Conservation (phyloP, 371 early-diverging fungal genomes). For the Syncephalastrum contaminatum region DNA sequence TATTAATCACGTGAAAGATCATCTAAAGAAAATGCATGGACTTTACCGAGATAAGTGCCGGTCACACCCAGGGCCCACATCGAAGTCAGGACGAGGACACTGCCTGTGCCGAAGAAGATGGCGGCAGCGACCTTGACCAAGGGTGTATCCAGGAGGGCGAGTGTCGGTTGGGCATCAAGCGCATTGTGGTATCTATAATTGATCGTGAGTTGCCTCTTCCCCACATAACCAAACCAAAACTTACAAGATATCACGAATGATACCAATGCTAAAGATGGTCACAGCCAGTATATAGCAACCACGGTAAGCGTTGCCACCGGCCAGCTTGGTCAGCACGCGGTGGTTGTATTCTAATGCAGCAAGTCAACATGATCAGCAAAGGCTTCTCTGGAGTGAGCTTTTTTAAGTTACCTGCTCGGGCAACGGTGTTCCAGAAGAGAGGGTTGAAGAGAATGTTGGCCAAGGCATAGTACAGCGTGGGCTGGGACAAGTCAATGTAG, state of each 20-base stretch:
- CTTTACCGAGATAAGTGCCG: constrained; percentile 85
- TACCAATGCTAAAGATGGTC: constrained; percentile 79
- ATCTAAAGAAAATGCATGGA: constrained; percentile 4
- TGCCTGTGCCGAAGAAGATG: constrained; percentile 64
- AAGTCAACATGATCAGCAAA: background rate
- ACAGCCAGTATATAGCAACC: constrained; percentile 84
- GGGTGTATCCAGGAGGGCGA: constrained; percentile 45
- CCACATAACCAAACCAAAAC: constrained; percentile 10
- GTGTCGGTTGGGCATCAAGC: constrained; percentile 66
- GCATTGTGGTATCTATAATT: constrained; percentile 61
- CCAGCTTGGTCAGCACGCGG: constrained; percentile 69
- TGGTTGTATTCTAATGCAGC: constrained; percentile 66
- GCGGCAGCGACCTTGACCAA: constrained; percentile 49
- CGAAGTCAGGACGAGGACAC: constrained; percentile 78
- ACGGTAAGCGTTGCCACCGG: constrained; percentile 61
- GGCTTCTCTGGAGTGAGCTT: background rate
- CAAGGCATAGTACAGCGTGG: constrained; percentile 66
- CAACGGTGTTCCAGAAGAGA: constrained; percentile 88
- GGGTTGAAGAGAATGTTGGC: constrained; percentile 86
- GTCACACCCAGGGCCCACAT: constrained; percentile 88
- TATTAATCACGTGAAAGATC: background rate
- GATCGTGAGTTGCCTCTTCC: background rate
- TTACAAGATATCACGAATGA: constrained; percentile 82
- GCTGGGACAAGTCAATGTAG: constrained; percentile 60
- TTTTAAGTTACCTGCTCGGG: constrained; percentile 60